Conservation (phyloP, 2,329 filamentous ascomycete species). For the Colletotrichum simmondsii region DNA sequence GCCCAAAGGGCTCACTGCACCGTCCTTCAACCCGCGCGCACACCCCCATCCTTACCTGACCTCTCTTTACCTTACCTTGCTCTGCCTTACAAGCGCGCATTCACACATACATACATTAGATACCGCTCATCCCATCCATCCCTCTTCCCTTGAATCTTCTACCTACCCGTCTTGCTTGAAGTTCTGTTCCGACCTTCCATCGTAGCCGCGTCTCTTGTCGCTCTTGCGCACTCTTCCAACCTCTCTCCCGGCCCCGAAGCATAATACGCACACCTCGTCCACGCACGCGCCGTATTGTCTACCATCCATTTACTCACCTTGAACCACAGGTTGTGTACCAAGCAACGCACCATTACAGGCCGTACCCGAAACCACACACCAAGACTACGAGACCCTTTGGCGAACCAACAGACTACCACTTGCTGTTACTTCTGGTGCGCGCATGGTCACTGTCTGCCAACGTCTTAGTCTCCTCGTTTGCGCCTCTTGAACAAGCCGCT, state of each 20-base stretch:
- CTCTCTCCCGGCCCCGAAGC: background rate
- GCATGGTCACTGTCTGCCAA: conserved; percentile 6
- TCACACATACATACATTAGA: conserved; percentile 33
- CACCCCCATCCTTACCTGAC: conserved; percentile 16
- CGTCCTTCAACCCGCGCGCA: conserved; percentile 14
- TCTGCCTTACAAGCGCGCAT: conserved; percentile 13
- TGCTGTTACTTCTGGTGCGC: background rate
- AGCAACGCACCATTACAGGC: background rate
- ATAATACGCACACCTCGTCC: background rate
- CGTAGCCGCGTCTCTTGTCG: background rate
- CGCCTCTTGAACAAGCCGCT: conserved; percentile 6
- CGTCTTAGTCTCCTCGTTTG: conserved; percentile 1
- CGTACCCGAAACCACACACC: background rate
- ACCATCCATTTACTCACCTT: conserved; percentile 21
- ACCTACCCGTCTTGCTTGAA: background rate
- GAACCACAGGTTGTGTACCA: conserved; percentile 5
- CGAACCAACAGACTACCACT: background rate
- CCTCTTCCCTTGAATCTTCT: conserved; percentile 8
- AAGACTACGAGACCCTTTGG: background rate
- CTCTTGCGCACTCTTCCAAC: background rate
- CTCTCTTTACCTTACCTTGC: conserved; percentile 5
- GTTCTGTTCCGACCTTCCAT: conserved; percentile 4
- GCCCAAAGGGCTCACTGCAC: conserved; percentile 25
- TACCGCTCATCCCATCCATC: conserved; percentile 34
- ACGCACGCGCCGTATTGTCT: background rate